Evolutionary conservation across 805 yeast genomes (phyloP), one percentile per base, ranked within the genome.

Genomic region (Kuraishia piskuri): DNA sequence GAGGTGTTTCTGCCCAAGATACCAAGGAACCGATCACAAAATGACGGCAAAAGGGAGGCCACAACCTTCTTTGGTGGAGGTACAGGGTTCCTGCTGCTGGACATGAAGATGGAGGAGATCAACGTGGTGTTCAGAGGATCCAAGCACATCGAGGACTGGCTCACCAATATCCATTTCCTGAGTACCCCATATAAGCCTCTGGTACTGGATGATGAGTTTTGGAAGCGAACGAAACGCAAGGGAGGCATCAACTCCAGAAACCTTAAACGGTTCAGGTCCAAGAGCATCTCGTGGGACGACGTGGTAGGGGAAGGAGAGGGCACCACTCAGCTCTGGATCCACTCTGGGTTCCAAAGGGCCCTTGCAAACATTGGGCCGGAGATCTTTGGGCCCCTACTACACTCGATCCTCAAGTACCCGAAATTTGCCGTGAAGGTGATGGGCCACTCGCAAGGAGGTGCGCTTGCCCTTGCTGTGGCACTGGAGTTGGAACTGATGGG

Each of bases 401-500:
- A 53, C 25, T 37, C 69, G 48, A 59, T 57, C 46, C 51, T 56
- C 1, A 53, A 59, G 14, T 50, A 63, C 53, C 68, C 69, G 0
- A 63, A 61, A 37, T 73, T 71, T 61, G 58, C 67, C 22, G 53
- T 76, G 7, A 63, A 66, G n/a, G 63, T 77, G 6, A 56, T 68
- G 19, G 82, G 82, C 0, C 82, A 77, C 59, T 76, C 81, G 1
- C 60, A 76, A 50, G 82, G 82, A 1, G 94, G 84, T 10, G 90
- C 90, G 0, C 64, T 84, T 50, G 83, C 90, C 1, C 68, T 74
- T 25, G 64, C 86, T 45, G 72, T 80, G 3, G 89, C 87, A 0
- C 68, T 83, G n/a, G 91, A 85, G 58, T 72, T 83, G 49, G 68
- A 73, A 53, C 62, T 80, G n/a, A 60, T 78, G 63, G 88, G 88